A percentile compares a stretch with the other conserved stretches of the same genome.
These are phyloP conservation scores for Termitomyces sp. DNA, from an alignment of 768 basidiomycete species.

Conservation along the genomic window DNA sequence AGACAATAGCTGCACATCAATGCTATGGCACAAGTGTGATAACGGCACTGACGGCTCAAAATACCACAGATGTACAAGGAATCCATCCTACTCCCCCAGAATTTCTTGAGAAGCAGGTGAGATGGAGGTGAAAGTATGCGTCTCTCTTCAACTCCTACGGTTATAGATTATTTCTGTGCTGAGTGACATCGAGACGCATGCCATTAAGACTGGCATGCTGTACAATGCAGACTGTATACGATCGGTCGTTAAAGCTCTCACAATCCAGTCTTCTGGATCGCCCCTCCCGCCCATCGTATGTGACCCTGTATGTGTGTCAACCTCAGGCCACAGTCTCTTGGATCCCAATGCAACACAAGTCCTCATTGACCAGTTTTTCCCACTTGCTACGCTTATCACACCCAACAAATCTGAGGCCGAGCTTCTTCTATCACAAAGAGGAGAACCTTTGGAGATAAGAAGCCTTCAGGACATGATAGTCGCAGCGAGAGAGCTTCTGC, in stretches of 20 bases:
- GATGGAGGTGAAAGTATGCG: constrained; percentile 12
- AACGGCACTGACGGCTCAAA: constrained; percentile 88
- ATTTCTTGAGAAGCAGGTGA: constrained; percentile 74
- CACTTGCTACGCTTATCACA: constrained; percentile 68
- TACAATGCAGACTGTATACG: constrained; percentile 50
- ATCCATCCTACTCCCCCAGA: constrained; percentile 62
- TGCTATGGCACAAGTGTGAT: constrained; percentile 81
- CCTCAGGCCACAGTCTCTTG: constrained; percentile 79
- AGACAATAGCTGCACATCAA: constrained; percentile 71
- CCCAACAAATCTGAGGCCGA: constrained; percentile 84
- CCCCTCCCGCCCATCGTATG: constrained; percentile 57
- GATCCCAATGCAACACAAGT: constrained; percentile 57
- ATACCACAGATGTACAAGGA: constrained; percentile 77
- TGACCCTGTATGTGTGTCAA: constrained; percentile 91
- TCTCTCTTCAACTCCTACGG: neutral
- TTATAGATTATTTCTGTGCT: constrained; percentile 66
- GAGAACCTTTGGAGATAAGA: constrained; percentile 26
- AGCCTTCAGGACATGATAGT: constrained; percentile 56
- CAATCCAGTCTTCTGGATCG: constrained; percentile 27
- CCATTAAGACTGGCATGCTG: constrained; percentile 91
- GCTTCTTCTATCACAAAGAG: constrained; percentile 46
- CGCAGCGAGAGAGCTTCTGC: constrained; percentile 46
- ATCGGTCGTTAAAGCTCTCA: constrained; percentile 49
- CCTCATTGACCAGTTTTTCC: constrained; percentile 61
- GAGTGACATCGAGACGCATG: constrained; percentile 62